Percentiles rank a stretch among this genome's conserved stretches.
Evolutionary conservation across 78 protist genomes (phyloP).

Genomic region (Reticulomyxa filosa): DNA sequence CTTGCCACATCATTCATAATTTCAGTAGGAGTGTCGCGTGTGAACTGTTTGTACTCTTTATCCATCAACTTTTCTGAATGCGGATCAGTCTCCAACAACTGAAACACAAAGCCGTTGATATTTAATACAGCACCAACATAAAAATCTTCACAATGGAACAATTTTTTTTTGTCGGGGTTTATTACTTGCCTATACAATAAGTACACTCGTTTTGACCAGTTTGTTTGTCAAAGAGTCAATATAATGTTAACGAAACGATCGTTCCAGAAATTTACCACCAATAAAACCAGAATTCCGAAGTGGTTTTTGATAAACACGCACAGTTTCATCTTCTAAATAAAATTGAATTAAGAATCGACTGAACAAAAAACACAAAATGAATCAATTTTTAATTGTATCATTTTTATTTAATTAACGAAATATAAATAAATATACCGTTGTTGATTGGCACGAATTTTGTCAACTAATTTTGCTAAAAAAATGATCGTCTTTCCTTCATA

Average conservation of each 20-base stretch:
- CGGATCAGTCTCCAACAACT: slow-evolving; percentile 4
- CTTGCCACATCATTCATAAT: too few species aligned
- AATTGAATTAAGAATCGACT: slow-evolving; percentile 32
- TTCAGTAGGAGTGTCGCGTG: too few species aligned
- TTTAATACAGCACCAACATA: slow-evolving; percentile 3
- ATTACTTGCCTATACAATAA: neutral
- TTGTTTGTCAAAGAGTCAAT: neutral
- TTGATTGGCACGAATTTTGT: neutral
- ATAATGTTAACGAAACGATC: neutral
- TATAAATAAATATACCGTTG: slow-evolving; percentile 3
- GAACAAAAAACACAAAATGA: too few species aligned
- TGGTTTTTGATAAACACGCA: slow-evolving; percentile 28
- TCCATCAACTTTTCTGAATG: too few species aligned
- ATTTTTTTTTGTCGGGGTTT: neutral
- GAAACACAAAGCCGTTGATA: neutral
- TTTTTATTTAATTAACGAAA: slow-evolving; percentile 10
- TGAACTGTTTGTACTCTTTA: too few species aligned
- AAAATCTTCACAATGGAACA: neutral
- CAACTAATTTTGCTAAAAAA: too few species aligned
- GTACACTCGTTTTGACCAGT: neutral
- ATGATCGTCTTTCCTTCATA: too few species aligned
- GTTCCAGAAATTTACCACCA: slow-evolving; percentile 38
- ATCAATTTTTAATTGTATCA: slow-evolving; percentile 16
- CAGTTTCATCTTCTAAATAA: slow-evolving; percentile 29
- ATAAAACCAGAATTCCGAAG: slow-evolving; percentile 38